Evolutionary conservation across 371 early-diverging fungal species (phyloP).

Genomic region (Haplosporangium sp.): DNA sequence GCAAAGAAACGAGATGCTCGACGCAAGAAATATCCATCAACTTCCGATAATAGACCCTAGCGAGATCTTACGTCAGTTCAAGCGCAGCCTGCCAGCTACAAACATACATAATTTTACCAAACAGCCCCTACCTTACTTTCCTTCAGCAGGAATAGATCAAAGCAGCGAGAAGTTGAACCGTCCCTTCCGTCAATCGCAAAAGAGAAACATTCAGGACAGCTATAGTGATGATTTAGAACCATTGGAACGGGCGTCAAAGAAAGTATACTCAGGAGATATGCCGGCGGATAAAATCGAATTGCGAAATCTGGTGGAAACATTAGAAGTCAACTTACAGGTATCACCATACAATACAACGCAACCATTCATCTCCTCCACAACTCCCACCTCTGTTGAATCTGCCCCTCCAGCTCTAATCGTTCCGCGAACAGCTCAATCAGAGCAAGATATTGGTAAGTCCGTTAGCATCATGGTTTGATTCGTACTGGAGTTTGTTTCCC

Average conservation of each 20-base stretch:
- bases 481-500: neutral
- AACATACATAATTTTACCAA: neutral
- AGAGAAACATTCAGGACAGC: constrained; percentile 8
- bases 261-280: constrained; percentile 4
- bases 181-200: constrained; percentile 11
- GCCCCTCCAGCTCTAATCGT: neutral
- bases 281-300: neutral
- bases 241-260: constrained; percentile 9
- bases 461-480: neutral
- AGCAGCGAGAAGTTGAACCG: neutral
- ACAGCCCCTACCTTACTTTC: neutral
- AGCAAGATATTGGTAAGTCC: neutral
- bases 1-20: neutral
- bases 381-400: neutral
- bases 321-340: neutral
- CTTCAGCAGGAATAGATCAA: neutral
- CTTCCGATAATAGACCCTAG: constrained; percentile 30
- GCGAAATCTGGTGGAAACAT: neutral
- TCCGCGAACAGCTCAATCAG: neutral
- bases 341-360: neutral
- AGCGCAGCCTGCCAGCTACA: neutral
- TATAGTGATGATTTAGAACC: constrained; percentile 8
- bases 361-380: neutral
- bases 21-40: constrained; percentile 1
- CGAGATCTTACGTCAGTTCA: constrained; percentile 14